Evolutionary conservation across 306 rosid genomes (phyloP).

Genomic region (Cicer chorassanicum): DNA sequence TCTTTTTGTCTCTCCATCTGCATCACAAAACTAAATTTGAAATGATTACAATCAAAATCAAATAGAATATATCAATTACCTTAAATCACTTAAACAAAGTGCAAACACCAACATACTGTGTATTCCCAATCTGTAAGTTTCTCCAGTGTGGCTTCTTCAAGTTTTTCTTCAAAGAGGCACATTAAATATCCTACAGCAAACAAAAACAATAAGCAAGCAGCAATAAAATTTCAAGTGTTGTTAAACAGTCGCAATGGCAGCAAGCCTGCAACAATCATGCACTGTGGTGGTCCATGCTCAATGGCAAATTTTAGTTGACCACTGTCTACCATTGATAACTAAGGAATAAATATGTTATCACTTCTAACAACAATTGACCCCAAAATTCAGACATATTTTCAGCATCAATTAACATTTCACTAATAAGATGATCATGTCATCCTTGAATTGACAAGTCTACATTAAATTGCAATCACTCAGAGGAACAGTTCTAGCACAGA

Average conservation of each 20-base stretch:
- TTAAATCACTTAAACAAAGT: constrained; percentile 37
- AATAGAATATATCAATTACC: constrained; percentile 31
- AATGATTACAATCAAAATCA: constrained; percentile 44
- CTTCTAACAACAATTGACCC: too few relatives aligned
- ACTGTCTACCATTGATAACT: too few relatives aligned
- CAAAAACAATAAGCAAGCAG: constrained; percentile 22
- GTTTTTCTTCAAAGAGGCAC: constrained; percentile 84
- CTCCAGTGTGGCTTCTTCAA: constrained; percentile 69
- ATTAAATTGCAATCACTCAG: neutral
- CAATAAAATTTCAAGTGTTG: constrained; percentile 17
- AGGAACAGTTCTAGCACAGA: neutral
- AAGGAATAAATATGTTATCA: too few relatives aligned
- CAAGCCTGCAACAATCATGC: neutral
- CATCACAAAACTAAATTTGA: constrained; percentile 75
- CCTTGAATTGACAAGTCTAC: neutral
- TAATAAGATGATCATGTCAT: neutral
- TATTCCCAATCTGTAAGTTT: constrained; percentile 76
- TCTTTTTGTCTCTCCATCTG: constrained; percentile 83
- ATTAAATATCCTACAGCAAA: constrained; percentile 76
- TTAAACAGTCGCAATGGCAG: constrained; percentile 12
- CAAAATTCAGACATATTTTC: too few relatives aligned
- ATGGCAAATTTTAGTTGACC: too few relatives aligned
- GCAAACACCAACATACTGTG: constrained; percentile 62
- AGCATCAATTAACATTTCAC: neutral
- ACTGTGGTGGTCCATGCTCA: neutral